These are phyloP conservation scores for Dacryopinax spathularia DNA, from an alignment of 768 basidiomycete genomes.

Conservation along the genomic window DNA sequence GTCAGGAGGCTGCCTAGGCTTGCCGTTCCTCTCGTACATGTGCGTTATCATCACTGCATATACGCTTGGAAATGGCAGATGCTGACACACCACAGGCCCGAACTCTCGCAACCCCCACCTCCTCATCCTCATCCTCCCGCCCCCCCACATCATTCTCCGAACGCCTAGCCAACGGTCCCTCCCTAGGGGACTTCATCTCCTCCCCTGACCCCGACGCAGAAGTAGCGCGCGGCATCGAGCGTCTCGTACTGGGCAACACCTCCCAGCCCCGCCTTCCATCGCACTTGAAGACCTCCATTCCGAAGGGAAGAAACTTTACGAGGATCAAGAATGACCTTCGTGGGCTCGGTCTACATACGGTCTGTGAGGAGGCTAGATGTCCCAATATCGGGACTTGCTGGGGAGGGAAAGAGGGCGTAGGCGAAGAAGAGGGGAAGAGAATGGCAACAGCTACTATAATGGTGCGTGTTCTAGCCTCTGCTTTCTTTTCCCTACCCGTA, in stretches of 20 bases:
- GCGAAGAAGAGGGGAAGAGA: conserved; percentile 60
- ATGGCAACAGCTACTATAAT: conserved; percentile 97
- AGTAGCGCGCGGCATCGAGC: conserved; percentile 28
- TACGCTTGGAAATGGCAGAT: too few relatives aligned
- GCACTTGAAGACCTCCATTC: conserved; percentile 82
- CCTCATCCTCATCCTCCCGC: not conserved
- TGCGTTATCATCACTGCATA: too few relatives aligned
- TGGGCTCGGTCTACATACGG: conserved; percentile 82
- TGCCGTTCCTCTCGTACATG: too few relatives aligned
- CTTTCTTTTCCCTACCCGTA: too few relatives aligned
- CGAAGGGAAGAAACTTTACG: conserved; percentile 72
- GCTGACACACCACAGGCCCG: not conserved
- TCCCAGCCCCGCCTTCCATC: conserved; percentile 70
- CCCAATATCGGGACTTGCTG: conserved; percentile 99
- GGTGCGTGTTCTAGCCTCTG: conserved; percentile 35
- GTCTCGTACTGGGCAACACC: conserved; percentile 57
- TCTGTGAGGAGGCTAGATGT: conserved; percentile 96
- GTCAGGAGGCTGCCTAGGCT: too few relatives aligned
- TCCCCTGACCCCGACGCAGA: conserved; percentile 24
- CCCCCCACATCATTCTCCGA: conserved; percentile 8
- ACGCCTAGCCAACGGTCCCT: conserved; percentile 48
- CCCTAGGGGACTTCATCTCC: conserved; percentile 67
- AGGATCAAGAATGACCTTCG: conserved; percentile 92
- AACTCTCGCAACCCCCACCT: not conserved
- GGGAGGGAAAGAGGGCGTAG: conserved; percentile 45